These are phyloP conservation scores for Pisolithus marmoratus DNA, from an alignment of 768 basidiomycete genomes.

Conservation along the genomic window DNA sequence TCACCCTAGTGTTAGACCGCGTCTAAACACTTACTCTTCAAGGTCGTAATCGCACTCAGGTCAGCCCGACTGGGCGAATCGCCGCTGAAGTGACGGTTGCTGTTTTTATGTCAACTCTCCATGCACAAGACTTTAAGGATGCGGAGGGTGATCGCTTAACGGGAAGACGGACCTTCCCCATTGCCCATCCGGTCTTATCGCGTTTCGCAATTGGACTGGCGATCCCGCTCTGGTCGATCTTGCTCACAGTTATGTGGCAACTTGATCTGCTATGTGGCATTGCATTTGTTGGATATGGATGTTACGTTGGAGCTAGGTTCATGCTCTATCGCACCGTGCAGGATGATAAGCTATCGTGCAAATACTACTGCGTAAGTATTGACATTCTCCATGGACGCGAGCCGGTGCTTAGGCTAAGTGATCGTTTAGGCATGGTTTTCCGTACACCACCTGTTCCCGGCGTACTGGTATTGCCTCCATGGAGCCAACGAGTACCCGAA, in stretches of 20 bases:
- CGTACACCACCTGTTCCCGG: constrained; percentile 11
- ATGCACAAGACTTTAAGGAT: constrained; percentile 32
- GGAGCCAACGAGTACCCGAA: background rate
- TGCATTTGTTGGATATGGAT: constrained; percentile 14
- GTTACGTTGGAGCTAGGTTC: constrained; percentile 15
- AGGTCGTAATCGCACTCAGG: constrained; percentile 13
- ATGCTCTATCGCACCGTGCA: constrained; percentile 11
- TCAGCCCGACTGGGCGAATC: constrained; percentile 5
- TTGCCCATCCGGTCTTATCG: constrained; percentile 27
- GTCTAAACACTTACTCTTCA: background rate
- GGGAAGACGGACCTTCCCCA: constrained; percentile 36
- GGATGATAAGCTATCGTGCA: constrained; percentile 19
- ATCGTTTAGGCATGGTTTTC: constrained; percentile 11
- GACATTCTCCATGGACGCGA: background rate
- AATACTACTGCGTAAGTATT: constrained; percentile 16
- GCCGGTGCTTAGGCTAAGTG: background rate
- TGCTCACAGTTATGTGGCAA: constrained; percentile 15
- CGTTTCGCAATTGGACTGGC: constrained; percentile 13
- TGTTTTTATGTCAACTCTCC: constrained; percentile 28
- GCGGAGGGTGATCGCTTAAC: constrained; percentile 31
- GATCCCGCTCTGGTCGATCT: constrained; percentile 22
- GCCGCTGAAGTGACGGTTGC: constrained; percentile 24
- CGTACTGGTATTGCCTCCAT: constrained; percentile 6
- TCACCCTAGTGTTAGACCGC: background rate
- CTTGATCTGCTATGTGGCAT: constrained; percentile 8